A percentile compares a stretch with the other conserved stretches of the same genome.
These are phyloP conservation scores for Millerozyma acaciae DNA, from an alignment of 805 yeast species.

Conservation along the genomic window DNA sequence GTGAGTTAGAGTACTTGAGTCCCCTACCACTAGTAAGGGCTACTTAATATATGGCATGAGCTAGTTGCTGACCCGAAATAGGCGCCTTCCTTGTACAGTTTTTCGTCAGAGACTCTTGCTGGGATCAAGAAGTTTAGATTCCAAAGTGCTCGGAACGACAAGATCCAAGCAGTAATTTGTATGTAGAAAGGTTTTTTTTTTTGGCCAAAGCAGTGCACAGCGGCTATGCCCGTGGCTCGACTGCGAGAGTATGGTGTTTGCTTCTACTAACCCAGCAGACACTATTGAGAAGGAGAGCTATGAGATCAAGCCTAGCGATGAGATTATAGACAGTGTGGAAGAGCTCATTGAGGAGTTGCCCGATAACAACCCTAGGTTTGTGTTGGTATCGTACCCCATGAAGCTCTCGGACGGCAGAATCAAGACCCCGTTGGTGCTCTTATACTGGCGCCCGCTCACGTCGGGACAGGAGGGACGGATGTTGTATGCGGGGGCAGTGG, in stretches of 20 bases:
- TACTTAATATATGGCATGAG: too few relatives aligned
- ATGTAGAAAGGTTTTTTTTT: too few relatives aligned
- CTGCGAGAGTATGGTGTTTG: too few relatives aligned
- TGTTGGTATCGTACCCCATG: constrained; percentile 74
- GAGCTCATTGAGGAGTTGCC: constrained; percentile 76
- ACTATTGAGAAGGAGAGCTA: constrained; percentile 53
- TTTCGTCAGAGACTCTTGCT: constrained; percentile 57
- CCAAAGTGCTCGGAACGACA: constrained; percentile 59
- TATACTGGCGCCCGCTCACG: constrained; percentile 89
- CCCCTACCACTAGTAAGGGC: too few relatives aligned
- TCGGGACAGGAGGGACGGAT: constrained; percentile 77
- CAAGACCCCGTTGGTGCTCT: constrained; percentile 67
- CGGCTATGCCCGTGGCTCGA: too few relatives aligned
- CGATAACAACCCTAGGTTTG: constrained; percentile 73
- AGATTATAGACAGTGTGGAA: constrained; percentile 46
- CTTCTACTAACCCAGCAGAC: constrained; percentile 23
- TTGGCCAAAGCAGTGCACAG: too few relatives aligned
- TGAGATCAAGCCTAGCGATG: constrained; percentile 48
- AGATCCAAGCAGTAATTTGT: constrained; percentile 61
- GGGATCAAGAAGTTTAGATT: constrained; percentile 69
- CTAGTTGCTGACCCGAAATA: too few relatives aligned
- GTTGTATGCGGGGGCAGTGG: constrained; percentile 91
- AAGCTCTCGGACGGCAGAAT: constrained; percentile 67
- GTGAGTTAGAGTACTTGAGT: too few relatives aligned
- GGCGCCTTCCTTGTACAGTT: constrained; percentile 49